Base-by-base conservation (phyloP, 441 rosid genomes). In the Codiaeum variegatum region DNA sequence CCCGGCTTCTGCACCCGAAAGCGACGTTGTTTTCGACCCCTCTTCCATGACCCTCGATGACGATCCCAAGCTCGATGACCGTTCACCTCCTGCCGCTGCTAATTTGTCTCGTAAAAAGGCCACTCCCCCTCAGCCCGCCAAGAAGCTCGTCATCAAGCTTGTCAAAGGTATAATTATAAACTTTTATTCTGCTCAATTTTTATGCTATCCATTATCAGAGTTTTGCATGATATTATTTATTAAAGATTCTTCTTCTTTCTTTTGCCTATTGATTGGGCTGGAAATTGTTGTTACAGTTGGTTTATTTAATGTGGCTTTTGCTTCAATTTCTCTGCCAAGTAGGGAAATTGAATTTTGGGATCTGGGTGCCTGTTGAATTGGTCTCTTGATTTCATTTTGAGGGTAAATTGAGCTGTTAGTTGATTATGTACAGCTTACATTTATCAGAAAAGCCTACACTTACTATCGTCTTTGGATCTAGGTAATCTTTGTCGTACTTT, bases 71-170 rank as follows among this genome's bases (percentile, higher is more conserved):
- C 77, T 86, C 73, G 84, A 70, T 69, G 82, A 75, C 74, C 16
- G 83, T 28, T 70, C 73, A 26, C 75, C 76, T 23, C 84, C 81
- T 38, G 73, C 85, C 69, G 87, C 96, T 51, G 96, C 97, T 34
- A 95, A 93, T 85, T 84, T 95, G 73, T 85, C 97, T 55, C 92
- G 99, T 54, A 95, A 93, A 85, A 95, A 91, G 66, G 97, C 99
- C 66, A 90, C 86, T 18, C 94, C 81, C 0, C 98, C 96, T 12
- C 98, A 93, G 78, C 99, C 97, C 34, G 73, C 94, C 23, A 95
- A 93, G 81, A 95, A 90, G 85, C 81, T 95, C 68, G 96, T 93
- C 34, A 95, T 95, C 80, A 95, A 91, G 87, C 88, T 92, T 66
- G 40, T 81, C 42, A 95, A 89, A 91, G 97, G 97, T 93, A 34